Percentiles rank a stretch among this genome's conserved stretches.
phyloP scores from a whole-genome alignment of 2,329 filamentous ascomycete genomes.

The Hysterium pulicare region DNA sequence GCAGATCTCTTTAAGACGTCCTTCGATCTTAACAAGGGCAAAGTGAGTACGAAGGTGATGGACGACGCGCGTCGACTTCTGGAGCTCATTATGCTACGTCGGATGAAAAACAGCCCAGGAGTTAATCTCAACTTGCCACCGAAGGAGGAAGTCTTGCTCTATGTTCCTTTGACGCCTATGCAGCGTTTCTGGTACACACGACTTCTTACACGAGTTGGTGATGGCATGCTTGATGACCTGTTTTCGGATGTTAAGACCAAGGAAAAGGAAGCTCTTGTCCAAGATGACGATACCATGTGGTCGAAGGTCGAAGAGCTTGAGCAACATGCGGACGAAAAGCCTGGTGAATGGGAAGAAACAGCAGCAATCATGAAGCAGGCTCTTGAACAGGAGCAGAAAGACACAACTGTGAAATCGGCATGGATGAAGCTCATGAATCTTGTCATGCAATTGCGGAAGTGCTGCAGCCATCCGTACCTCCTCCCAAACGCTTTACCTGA shows the following conservation, averaged over 20 bases:
- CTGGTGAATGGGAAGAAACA: constrained; percentile 62
- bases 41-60: constrained; percentile 52
- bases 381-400: constrained; percentile 46
- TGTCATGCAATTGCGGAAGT: constrained; percentile 55
- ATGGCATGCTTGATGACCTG: constrained; percentile 50
- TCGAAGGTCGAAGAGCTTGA: constrained; percentile 29
- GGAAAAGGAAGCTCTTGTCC: constrained; percentile 36
- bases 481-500: constrained; percentile 46
- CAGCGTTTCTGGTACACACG: constrained; percentile 58
- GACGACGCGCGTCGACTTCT: constrained; percentile 52
- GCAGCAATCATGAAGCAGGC: constrained; percentile 95
- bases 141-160: constrained; percentile 57
- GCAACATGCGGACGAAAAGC: constrained; percentile 7
- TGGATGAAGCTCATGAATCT: constrained; percentile 54
- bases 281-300: constrained; percentile 36
- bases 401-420: constrained; percentile 28
- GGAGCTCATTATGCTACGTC: constrained; percentile 57
- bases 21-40: constrained; percentile 55
- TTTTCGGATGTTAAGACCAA: constrained; percentile 49
- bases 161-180: constrained; percentile 56
- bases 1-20: constrained; percentile 52
- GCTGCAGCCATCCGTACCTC: constrained; percentile 55
- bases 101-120: constrained; percentile 55
- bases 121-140: constrained; percentile 55
- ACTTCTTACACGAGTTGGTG: constrained; percentile 54